These are phyloP conservation scores for Tinospora cordifolia DNA, from an alignment of 164 flowering plant species.

Conservation along the genomic window DNA sequence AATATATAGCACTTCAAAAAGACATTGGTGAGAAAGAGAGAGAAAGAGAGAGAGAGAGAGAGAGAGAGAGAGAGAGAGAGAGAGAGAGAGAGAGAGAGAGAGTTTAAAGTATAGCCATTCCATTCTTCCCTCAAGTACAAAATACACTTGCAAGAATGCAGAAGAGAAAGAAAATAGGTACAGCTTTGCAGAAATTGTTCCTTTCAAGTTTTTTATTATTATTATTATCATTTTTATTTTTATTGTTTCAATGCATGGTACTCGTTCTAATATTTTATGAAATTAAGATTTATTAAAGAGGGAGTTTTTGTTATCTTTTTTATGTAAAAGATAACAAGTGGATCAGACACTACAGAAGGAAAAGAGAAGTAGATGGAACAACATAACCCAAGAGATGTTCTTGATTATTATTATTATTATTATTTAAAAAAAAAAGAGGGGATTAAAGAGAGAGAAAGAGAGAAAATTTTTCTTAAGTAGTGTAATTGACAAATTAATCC, in stretches of 20 bases:
- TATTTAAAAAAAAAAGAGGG: no score
- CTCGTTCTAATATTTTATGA: background rate
- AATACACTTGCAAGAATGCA: slow-evolving; percentile 17
- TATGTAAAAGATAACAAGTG: slow-evolving; percentile 9
- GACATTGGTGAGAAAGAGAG: no score
- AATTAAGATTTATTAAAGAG: background rate
- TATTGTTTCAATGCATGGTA: background rate
- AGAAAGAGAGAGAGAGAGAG: no score
- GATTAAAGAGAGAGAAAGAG: slow-evolving; percentile 1
- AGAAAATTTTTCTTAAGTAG: no score
- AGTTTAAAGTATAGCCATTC: slow-evolving; percentile 8
- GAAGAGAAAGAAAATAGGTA: slow-evolving; percentile 13
- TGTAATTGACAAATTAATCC: slow-evolving; percentile 8
- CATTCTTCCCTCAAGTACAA: slow-evolving; percentile 23
- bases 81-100: no score
- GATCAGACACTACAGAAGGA: background rate
- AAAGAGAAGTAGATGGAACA: slow-evolving; percentile 16
- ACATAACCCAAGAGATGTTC: slow-evolving; percentile 22
- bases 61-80: no score
- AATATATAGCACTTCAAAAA: no score
- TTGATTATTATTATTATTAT: slow-evolving; percentile 3
- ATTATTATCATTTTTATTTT: no score
- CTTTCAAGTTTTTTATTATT: slow-evolving; percentile 2
- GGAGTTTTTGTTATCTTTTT: background rate
- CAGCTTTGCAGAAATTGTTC: slow-evolving; percentile 19